phyloP scores from a whole-genome alignment of 139 green algal genomes.

The Micractinium sp. region DNA sequence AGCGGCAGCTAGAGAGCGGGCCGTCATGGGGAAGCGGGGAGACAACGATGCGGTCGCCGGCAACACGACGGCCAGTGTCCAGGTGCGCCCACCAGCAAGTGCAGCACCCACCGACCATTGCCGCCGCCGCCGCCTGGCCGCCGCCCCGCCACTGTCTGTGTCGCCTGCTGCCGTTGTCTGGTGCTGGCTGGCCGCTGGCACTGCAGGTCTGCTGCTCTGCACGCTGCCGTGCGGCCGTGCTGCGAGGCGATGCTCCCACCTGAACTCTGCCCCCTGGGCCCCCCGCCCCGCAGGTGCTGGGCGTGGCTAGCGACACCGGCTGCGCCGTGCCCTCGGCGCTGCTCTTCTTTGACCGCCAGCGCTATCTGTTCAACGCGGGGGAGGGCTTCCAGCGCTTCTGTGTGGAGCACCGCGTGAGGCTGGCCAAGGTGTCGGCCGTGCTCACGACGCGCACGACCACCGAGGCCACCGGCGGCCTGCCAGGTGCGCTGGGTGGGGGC shows the following conservation, averaged over 20 bases:
- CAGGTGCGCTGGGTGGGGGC: constrained; percentile 53
- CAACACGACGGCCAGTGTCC: constrained; percentile 56
- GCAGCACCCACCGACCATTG: neutral
- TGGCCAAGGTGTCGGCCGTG: constrained; percentile 65
- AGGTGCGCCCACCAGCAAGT: constrained; percentile 22
- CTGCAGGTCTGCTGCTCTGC: too few relatives aligned
- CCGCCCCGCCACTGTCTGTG: neutral
- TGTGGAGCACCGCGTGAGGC: constrained; percentile 84
- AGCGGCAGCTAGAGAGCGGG: neutral
- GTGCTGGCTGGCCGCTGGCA: too few relatives aligned
- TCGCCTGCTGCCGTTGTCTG: neutral
- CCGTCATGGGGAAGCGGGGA: constrained; percentile 33
- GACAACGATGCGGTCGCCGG: constrained; percentile 9
- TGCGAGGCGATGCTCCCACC: neutral
- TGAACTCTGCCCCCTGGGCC: too few relatives aligned
- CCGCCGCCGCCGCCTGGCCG: too few relatives aligned
- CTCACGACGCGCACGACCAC: constrained; percentile 75
- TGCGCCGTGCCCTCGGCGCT: constrained; percentile 82
- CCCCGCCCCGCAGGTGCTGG: constrained; percentile 46
- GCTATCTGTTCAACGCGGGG: constrained; percentile 95
- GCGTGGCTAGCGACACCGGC: constrained; percentile 69
- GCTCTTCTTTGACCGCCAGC: constrained; percentile 91
- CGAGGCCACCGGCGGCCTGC: constrained; percentile 83
- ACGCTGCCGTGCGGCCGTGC: neutral
- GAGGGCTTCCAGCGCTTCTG: constrained; percentile 94